Percentiles rank a stretch among this genome's conserved stretches.
Conservation (phyloP, 2,329 filamentous ascomycete species). For the Lachnellula arida region DNA sequence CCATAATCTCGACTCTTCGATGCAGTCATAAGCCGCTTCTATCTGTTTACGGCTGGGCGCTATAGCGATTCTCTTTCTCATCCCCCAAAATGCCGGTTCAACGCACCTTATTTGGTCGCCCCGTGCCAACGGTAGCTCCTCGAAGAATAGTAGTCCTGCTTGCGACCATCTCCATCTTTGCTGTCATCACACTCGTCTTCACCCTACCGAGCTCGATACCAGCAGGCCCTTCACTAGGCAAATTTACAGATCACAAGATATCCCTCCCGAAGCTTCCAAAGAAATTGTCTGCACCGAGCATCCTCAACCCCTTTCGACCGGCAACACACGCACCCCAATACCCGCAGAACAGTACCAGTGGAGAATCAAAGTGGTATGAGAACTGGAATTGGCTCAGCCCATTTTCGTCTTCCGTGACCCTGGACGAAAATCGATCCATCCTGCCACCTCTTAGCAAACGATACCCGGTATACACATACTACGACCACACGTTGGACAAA, state of each 20-base stretch:
- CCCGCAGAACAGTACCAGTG: slow-evolving; percentile 73
- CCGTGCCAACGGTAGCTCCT: slow-evolving; percentile 46
- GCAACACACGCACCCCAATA: slow-evolving; percentile 67
- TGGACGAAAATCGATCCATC: slow-evolving; percentile 79
- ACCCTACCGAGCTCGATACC: slow-evolving; percentile 46
- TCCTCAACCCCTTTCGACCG: slow-evolving; percentile 62
- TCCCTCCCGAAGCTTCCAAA: slow-evolving; percentile 45
- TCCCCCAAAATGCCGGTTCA: slow-evolving; percentile 41
- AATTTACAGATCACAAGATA: slow-evolving; percentile 46
- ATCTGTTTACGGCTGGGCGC: neutral
- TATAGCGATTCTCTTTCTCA: neutral
- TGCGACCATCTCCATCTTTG: slow-evolving; percentile 47
- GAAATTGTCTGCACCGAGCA: slow-evolving; percentile 35
- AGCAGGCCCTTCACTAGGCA: slow-evolving; percentile 45
- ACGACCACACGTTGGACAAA: slow-evolving; percentile 63
- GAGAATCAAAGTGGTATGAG: slow-evolving; percentile 77
- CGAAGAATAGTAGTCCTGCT: slow-evolving; percentile 51
- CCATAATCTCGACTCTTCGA: neutral
- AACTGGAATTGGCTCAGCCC: slow-evolving; percentile 89
- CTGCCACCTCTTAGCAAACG: slow-evolving; percentile 71
- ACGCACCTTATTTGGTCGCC: slow-evolving; percentile 43
- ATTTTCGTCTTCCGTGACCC: slow-evolving; percentile 74
- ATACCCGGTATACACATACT: slow-evolving; percentile 84
- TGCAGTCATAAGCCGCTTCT: neutral
- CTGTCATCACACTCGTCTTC: slow-evolving; percentile 49